Conservation (phyloP, 1,284 basidiomycete genomes). For the Coniferiporia weirii region DNA sequence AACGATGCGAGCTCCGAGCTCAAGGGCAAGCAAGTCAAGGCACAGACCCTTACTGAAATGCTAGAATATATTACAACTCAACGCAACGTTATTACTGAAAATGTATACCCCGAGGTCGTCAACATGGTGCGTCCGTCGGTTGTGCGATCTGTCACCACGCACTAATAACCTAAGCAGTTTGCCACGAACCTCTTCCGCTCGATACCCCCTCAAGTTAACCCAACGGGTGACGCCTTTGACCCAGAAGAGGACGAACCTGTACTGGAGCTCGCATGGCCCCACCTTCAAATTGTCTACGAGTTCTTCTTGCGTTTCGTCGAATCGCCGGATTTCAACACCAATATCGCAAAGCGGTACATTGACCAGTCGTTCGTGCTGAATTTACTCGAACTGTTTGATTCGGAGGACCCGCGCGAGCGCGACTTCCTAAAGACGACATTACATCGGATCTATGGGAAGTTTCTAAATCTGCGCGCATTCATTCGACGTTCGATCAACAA, state of each 20-base stretch:
- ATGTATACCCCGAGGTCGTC: slow-evolving; percentile 98
- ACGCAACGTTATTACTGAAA: slow-evolving; percentile 94
- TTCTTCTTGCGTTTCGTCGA: slow-evolving; percentile 99
- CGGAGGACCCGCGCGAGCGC: slow-evolving; percentile 97
- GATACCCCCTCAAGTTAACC: slow-evolving; percentile 98
- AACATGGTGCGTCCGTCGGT: slow-evolving; percentile 71
- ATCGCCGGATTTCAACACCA: slow-evolving; percentile 97
- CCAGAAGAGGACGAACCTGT: slow-evolving; percentile 99
- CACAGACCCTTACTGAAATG: slow-evolving; percentile 97
- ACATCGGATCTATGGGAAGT: slow-evolving; percentile 99
- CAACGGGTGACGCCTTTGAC: slow-evolving; percentile 96
- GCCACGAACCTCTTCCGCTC: slow-evolving; percentile 97
- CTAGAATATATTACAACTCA: slow-evolving; percentile 98
- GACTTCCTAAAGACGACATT: slow-evolving; percentile 99
- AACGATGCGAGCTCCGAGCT: slow-evolving; percentile 96
- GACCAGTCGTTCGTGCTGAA: slow-evolving; percentile 96
- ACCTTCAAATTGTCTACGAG: slow-evolving; percentile 99
- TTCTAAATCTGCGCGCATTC: slow-evolving; percentile 97
- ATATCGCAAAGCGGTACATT: slow-evolving; percentile 95
- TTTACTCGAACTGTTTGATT: slow-evolving; percentile 97
- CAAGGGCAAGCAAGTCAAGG: slow-evolving; percentile 98
- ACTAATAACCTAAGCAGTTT: slow-evolving; percentile 52
- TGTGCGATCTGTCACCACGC: slow-evolving; percentile 7
- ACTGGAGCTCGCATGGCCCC: slow-evolving; percentile 98
- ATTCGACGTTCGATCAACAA: slow-evolving; percentile 99